These are phyloP conservation scores for Sarocladium oryzae DNA, from an alignment of 2,329 filamentous ascomycete species.

Conservation along the genomic window DNA sequence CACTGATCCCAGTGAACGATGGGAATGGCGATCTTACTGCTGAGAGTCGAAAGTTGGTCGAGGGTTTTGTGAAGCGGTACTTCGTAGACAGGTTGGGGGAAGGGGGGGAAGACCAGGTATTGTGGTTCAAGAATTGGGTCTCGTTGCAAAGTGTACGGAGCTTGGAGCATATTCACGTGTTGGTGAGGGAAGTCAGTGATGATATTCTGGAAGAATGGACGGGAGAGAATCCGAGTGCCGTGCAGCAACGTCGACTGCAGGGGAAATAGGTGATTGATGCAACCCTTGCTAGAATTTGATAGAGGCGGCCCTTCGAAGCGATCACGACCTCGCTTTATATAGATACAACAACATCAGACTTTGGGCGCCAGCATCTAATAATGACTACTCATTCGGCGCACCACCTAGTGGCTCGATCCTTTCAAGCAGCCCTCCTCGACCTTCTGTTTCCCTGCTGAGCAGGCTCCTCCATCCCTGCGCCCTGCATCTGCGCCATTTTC, in stretches of 20 bases:
- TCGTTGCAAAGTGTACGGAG: conserved; percentile 80
- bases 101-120: conserved; percentile 43
- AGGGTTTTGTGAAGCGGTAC: conserved; percentile 60
- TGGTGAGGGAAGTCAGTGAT: conserved; percentile 49
- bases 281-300: no score
- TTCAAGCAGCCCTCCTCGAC: conserved; percentile 46
- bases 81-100: conserved; percentile 56
- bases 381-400: neutral
- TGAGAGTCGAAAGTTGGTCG: conserved; percentile 57
- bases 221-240: conserved; percentile 31
- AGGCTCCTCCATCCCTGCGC: conserved; percentile 23
- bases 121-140: conserved; percentile 96
- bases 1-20: conserved; percentile 65
- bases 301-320: no score
- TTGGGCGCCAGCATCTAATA: no score
- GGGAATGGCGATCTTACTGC: conserved; percentile 66
- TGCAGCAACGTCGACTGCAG: conserved; percentile 6
- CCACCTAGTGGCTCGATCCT: neutral
- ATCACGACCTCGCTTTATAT: no score
- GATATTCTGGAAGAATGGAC: conserved; percentile 50
- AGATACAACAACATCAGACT: no score
- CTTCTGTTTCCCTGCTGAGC: conserved; percentile 43
- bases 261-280: conserved; percentile 1
- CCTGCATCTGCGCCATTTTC: conserved; percentile 42
- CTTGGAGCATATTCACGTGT: conserved; percentile 83